phyloP scores from a whole-genome alignment of 148 eudicot species.

The Talinum fruticosum region DNA sequence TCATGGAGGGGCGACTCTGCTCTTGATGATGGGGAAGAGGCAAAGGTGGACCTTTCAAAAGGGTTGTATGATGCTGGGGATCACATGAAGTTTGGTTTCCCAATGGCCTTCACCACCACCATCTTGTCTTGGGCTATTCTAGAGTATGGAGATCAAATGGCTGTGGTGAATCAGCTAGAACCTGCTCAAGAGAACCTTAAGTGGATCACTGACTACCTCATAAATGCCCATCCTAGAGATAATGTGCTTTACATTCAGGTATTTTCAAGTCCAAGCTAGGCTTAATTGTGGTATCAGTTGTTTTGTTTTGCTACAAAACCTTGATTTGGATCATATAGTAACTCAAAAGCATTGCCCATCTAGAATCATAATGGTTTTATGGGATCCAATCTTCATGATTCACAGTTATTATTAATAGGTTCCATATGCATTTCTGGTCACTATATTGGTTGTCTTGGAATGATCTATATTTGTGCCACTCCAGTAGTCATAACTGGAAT shows the following conservation, averaged over 20 bases:
- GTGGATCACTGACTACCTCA: slow-evolving; percentile 85
- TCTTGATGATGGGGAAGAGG: slow-evolving; percentile 64
- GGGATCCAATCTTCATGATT: neutral
- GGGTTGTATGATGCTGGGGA: slow-evolving; percentile 99
- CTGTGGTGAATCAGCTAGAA: slow-evolving; percentile 55
- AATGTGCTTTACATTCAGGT: slow-evolving; percentile 92
- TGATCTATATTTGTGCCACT: neutral
- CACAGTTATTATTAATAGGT: neutral
- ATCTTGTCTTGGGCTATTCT: slow-evolving; percentile 93
- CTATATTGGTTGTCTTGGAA: neutral
- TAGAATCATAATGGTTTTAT: neutral
- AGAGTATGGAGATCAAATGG: slow-evolving; percentile 98
- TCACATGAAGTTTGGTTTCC: slow-evolving; percentile 92
- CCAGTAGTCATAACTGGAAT: neutral
- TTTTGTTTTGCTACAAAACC: neutral
- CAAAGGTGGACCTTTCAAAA: slow-evolving; percentile 75
- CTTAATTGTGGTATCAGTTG: neutral
- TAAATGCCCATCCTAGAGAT: slow-evolving; percentile 70
- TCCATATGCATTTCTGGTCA: neutral
- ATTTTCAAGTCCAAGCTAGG: neutral
- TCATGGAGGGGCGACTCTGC: slow-evolving; percentile 96
- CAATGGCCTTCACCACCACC: slow-evolving; percentile 94
- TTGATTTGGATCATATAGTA: neutral
- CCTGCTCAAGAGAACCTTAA: slow-evolving; percentile 76
- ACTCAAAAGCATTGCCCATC: neutral